Conservation (phyloP, 2,329 filamentous ascomycete genomes). For the Plectosphaerella plurivora region DNA sequence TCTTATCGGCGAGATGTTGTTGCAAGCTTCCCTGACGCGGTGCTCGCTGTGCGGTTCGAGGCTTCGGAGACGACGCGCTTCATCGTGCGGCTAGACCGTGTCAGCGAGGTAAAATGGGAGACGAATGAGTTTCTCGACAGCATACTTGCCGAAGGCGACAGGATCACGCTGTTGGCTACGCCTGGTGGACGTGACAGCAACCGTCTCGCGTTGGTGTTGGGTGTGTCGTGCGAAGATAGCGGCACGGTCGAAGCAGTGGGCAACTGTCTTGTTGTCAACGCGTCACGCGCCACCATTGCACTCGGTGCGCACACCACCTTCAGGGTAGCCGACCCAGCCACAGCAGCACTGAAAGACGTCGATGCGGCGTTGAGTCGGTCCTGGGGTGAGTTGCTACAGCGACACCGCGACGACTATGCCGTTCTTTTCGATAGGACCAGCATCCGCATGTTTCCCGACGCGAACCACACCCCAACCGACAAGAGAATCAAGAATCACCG, state of each 20-base stretch:
- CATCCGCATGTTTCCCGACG: constrained; percentile 18
- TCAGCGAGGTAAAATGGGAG: constrained; percentile 36
- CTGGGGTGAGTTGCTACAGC: constrained; percentile 13
- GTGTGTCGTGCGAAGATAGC: constrained; percentile 18
- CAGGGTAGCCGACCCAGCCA: constrained; percentile 21
- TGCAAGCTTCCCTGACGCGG: constrained; percentile 13
- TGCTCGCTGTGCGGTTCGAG: constrained; percentile 10
- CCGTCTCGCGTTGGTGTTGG: constrained; percentile 24
- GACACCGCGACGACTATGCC: constrained; percentile 15
- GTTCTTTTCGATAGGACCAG: constrained; percentile 15
- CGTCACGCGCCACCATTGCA: constrained; percentile 27
- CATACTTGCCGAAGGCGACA: constrained; percentile 17
- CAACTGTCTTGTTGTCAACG: constrained; percentile 28
- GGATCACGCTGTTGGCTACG: constrained; percentile 29
- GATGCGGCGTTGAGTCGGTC: constrained; percentile 9
- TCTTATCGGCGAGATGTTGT: constrained; percentile 14
- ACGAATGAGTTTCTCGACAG: constrained; percentile 38
- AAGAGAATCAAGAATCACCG: constrained; percentile 9
- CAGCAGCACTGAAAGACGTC: constrained; percentile 20
- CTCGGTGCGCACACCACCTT: constrained; percentile 35
- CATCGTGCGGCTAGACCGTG: constrained; percentile 25
- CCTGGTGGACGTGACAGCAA: constrained; percentile 29
- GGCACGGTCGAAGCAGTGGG: constrained; percentile 24
- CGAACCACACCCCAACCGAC: constrained; percentile 12
- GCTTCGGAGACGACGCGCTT: constrained; percentile 13